Conservation (phyloP, 495 filamentous ascomycete genomes). For the Xanthoparmelia taractica region DNA sequence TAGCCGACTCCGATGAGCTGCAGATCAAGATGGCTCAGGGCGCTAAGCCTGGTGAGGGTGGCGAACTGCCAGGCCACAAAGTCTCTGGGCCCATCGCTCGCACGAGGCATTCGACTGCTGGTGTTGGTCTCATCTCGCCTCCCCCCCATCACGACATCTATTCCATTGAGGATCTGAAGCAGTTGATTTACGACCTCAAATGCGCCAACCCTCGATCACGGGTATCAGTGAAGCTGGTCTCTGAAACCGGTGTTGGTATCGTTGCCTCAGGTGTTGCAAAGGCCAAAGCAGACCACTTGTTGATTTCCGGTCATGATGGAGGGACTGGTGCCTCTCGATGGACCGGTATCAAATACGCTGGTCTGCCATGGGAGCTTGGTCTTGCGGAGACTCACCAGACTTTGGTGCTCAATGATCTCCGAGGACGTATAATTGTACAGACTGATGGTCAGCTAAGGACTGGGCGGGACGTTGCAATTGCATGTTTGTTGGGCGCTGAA, state of each 20-base stretch:
- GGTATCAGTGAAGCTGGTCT: conserved; percentile 98
- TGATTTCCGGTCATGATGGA: conserved; percentile 97
- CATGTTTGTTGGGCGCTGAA: conserved; percentile 92
- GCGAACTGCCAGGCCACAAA: conserved; percentile 97
- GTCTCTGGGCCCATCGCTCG: conserved; percentile 93
- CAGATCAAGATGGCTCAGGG: conserved; percentile 99
- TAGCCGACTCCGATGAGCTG: conserved; percentile 96
- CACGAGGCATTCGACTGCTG: conserved; percentile 96
- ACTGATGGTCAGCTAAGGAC: conserved; percentile 95
- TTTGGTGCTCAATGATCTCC: conserved; percentile 93
- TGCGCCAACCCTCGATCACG: conserved; percentile 92
- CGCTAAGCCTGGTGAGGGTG: conserved; percentile 97
- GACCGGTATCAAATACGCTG: conserved; percentile 99
- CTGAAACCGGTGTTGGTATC: conserved; percentile 96
- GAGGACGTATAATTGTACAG: conserved; percentile 94
- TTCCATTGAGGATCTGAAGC: conserved; percentile 97
- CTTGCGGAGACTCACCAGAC: conserved; percentile 98
- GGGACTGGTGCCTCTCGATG: conserved; percentile 96
- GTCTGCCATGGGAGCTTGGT: conserved; percentile 96
- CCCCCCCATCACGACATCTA: conserved; percentile 99
- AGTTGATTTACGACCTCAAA: conserved; percentile 97
- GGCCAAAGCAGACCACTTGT: conserved; percentile 94
- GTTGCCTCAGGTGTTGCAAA: conserved; percentile 98
- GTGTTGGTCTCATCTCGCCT: conserved; percentile 96
- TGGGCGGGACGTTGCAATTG: conserved; percentile 91